Evolutionary conservation across 2,329 filamentous ascomycete species (phyloP), one percentile per base, ranked within the genome.

Genomic region (Ophiostoma pallidulum): DNA sequence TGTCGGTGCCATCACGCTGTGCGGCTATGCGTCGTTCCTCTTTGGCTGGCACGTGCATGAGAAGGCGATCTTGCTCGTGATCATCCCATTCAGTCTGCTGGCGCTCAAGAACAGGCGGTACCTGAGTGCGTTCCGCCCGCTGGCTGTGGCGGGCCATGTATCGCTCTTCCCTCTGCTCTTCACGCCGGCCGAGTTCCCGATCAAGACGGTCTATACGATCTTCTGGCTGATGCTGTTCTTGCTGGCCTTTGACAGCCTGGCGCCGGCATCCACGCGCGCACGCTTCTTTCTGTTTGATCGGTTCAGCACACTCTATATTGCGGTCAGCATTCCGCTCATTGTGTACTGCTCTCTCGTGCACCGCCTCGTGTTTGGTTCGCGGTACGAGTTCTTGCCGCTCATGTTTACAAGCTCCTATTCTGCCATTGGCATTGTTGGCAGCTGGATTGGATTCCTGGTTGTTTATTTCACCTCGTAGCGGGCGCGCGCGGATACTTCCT

Each of bases 31-130:
- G 0, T 96, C 91, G 0, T 98, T 98, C 68, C 74, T 98, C 9
- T 97, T 97, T 58, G 91, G 92, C 48, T 98, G 91, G 89, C 92
- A 98, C 61, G 92, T 98, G 8, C 92, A 98, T 59, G 92, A 98
- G 62, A 98, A 98, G 66, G 92, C 92, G 2, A 86, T 98, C 49
- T 75, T 98, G 19, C 77, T 97, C 18, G 84, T 97, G 60, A 89
- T 98, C 55, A 86, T 97, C 41, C 92, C 92, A 0, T 97, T 97
- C 71, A 94, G 86, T 57, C 75, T 98, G 52, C 83, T 97, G 51
- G 90, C 91, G 0, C 77, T 97, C 44, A 85, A 84, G 62, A 90
- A 97, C 63, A 80, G 92, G 44, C 82, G 92, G 22, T 90, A 95
- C 61, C 80, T 97, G 28, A 84, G 88, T 50, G 91, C 91, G 1